Base-by-base conservation (phyloP, 768 basidiomycete genomes). In the Lactarius indigo region DNA sequence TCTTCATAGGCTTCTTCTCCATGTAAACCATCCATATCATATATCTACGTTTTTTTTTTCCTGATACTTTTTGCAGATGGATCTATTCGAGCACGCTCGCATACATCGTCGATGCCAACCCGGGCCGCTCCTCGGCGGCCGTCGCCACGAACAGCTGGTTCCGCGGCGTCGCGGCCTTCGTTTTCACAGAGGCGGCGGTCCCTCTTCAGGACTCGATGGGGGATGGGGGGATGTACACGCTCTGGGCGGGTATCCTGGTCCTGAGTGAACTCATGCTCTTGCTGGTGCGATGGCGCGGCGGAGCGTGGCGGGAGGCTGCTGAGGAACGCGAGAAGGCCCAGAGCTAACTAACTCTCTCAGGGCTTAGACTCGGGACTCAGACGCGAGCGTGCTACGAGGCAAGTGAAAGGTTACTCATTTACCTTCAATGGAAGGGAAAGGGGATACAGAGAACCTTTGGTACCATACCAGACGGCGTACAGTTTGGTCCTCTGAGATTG, bases 21-120 rank as follows among this genome's bases (percentile, higher is more conserved):
- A 87, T 92, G 91, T 92, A 68, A 73, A 87, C 74, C 4, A 17
- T 15, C 52, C 37, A 37, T 20, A 33, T 28, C 35, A 33, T 57
- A 60, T 26, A 30, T 60, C 35, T 23, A 26, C 30, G 15, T 23
- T 64, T 28, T 62, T 44, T 65, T 65, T 62, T 37, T 37, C 30
- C 30, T 18, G 5, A 37, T 33, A 31, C 23, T 31, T 63, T 30
- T 12, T 64, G 2, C 66, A 86, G 84, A 71, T 81, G 81, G 76
- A 85, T 87, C 57, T 89, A 90, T 73, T 77, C 86, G 18, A 85
- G 86, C 59, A 88, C 90, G 0, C 77, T 96, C 35, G 89, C 94
- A 0, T 96, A 94, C 71, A 81, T 95, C 39, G 92, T 95, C 18
- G 94, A 97, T 71, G 86, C 92, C 5, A 97, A 96, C 74, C 79